Conservation (phyloP, 2,329 filamentous ascomycete species). For the Penicillium frequentans region DNA sequence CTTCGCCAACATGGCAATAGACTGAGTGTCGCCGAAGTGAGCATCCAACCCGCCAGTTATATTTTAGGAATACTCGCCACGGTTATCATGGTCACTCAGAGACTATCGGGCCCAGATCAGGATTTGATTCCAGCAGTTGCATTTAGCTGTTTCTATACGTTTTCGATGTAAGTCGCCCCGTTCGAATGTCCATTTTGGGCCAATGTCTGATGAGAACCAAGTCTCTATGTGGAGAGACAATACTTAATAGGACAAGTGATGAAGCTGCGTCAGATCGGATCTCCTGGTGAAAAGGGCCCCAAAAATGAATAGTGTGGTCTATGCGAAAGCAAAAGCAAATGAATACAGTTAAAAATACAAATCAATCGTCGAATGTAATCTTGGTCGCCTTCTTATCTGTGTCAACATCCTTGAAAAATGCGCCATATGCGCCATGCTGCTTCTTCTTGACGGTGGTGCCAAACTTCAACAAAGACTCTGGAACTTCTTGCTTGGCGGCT, state of each 20-base stretch:
- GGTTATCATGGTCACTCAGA: slow-evolving; percentile 37
- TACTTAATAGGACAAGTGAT: slow-evolving; percentile 29
- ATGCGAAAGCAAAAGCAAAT: background rate
- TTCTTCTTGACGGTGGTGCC: slow-evolving; percentile 99
- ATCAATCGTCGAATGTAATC: slow-evolving; percentile 76
- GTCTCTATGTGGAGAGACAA: slow-evolving; percentile 37
- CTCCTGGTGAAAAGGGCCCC: slow-evolving; percentile 11
- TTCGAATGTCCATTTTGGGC: background rate
- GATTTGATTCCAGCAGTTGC: slow-evolving; percentile 50
- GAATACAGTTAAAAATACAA: background rate
- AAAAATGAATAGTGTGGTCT: slow-evolving; percentile 23
- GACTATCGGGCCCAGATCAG: slow-evolving; percentile 5
- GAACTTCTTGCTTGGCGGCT: slow-evolving; percentile 86
- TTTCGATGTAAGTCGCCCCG: slow-evolving; percentile 59
- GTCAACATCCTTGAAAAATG: slow-evolving; percentile 90
- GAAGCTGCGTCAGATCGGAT: slow-evolving; percentile 20
- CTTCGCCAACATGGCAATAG: slow-evolving; percentile 51
- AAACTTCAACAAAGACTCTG: slow-evolving; percentile 89
- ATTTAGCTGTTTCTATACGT: slow-evolving; percentile 54
- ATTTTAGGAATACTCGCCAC: slow-evolving; percentile 48
- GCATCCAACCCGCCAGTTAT: slow-evolving; percentile 48
- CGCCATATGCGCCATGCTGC: slow-evolving; percentile 90
- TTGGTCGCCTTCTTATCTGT: slow-evolving; percentile 83
- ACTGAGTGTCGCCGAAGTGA: slow-evolving; percentile 45
- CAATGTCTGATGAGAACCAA: slow-evolving; percentile 23